These are phyloP conservation scores for Colletotrichum sp. DNA, from an alignment of 2,329 filamentous ascomycete species.

Conservation along the genomic window DNA sequence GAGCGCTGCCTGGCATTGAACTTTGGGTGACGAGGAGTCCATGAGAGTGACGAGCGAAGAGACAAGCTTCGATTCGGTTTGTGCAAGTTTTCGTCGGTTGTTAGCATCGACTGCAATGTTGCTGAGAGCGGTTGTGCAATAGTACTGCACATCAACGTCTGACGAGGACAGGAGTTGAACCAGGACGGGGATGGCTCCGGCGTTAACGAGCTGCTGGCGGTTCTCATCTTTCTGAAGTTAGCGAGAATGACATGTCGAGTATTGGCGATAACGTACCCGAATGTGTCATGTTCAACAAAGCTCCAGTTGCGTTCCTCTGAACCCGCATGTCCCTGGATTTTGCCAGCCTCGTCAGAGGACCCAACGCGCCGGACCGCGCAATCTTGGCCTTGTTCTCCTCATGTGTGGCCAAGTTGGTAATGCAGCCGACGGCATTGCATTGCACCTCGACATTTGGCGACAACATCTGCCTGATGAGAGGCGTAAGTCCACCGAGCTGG, in stretches of 20 bases:
- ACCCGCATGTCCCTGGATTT: constrained; percentile 99
- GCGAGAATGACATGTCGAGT: background rate
- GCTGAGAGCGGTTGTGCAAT: constrained; percentile 97
- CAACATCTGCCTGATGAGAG: constrained; percentile 97
- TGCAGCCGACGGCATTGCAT: constrained; percentile 98
- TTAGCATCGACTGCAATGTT: constrained; percentile 96
- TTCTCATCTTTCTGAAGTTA: constrained; percentile 77
- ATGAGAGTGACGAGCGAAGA: constrained; percentile 94
- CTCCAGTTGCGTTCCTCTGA: constrained; percentile 95
- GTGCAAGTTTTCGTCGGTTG: constrained; percentile 89
- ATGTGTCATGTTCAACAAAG: constrained; percentile 98
- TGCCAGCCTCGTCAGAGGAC: constrained; percentile 86
- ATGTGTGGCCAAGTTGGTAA: constrained; percentile 96
- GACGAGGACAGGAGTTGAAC: constrained; percentile 91
- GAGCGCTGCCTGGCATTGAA: constrained; percentile 95
- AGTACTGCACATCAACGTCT: constrained; percentile 98
- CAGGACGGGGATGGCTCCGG: constrained; percentile 95
- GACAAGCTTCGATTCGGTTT: constrained; percentile 89
- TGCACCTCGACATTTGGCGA: constrained; percentile 98
- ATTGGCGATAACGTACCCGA: constrained; percentile 69
- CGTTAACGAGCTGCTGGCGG: constrained; percentile 94
- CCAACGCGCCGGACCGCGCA: constrained; percentile 89
- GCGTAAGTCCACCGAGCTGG: constrained; percentile 84
- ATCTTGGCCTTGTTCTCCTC: constrained; percentile 99
- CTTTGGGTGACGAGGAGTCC: constrained; percentile 96